These are phyloP conservation scores for Kuraishia ogatae DNA, from an alignment of 805 yeast genomes.

Conservation along the genomic window DNA sequence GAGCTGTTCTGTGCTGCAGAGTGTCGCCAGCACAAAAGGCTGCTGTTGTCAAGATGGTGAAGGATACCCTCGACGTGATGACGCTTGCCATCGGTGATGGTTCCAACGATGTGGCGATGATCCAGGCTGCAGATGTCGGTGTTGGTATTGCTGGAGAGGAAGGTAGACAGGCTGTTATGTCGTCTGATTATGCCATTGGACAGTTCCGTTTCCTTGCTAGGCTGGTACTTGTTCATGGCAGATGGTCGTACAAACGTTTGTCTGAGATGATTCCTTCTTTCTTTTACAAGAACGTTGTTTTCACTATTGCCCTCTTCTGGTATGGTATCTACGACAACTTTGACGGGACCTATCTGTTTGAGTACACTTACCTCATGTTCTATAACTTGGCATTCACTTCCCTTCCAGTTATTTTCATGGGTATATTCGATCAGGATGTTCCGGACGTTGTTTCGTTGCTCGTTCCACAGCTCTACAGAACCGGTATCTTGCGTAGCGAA, in stretches of 20 bases:
- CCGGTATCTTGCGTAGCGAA: conserved; percentile 65
- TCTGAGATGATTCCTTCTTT: conserved; percentile 80
- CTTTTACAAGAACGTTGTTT: conserved; percentile 72
- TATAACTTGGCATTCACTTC: conserved; percentile 81
- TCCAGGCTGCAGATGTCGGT: conserved; percentile 81
- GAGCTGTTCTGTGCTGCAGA: conserved; percentile 77
- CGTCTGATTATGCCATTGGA: conserved; percentile 80
- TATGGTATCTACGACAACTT: conserved; percentile 66
- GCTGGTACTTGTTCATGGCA: conserved; percentile 66
- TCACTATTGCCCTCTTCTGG: conserved; percentile 71
- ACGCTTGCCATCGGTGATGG: conserved; percentile 87
- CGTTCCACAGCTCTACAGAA: conserved; percentile 67
- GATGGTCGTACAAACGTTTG: conserved; percentile 80
- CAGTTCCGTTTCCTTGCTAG: conserved; percentile 69
- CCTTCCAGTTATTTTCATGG: conserved; percentile 69
- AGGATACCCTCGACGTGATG: conserved; percentile 67
- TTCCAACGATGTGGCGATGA: conserved; percentile 86
- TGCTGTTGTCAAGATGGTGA: conserved; percentile 73
- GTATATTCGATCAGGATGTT: conserved; percentile 77
- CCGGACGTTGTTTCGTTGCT: conserved; percentile 56
- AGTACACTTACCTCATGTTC: conserved; percentile 73
- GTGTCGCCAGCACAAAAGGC: conserved; percentile 88
- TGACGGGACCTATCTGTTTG: conserved; percentile 74
- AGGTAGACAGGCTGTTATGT: conserved; percentile 85
- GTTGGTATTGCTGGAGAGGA: conserved; percentile 91